Percentiles rank a stretch among this genome's conserved stretches.
Conservation (phyloP, 129 eudicot genomes). For the Mikania micrantha region DNA sequence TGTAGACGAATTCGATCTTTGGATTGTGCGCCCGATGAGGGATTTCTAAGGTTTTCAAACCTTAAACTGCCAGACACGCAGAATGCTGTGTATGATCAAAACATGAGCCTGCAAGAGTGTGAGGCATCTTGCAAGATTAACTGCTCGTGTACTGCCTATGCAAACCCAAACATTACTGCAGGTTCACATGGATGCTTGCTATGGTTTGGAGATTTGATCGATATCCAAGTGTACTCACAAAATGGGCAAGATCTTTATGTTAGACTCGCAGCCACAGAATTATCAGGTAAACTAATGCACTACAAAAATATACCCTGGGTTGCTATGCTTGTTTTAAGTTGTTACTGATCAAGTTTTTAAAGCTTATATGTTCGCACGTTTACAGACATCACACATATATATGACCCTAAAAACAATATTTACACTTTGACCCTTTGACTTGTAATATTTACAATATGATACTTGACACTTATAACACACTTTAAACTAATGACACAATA, state of each 20-base stretch:
- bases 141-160: conserved; percentile 28
- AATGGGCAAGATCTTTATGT: conserved; percentile 29
- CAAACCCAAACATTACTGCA: conserved; percentile 20
- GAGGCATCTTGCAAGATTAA: conserved; percentile 23
- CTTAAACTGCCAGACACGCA: conserved; percentile 28
- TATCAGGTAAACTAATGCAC: conserved; percentile 4
- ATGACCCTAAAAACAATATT: too few species aligned
- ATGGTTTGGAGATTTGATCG: conserved; percentile 26
- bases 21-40: conserved; percentile 25
- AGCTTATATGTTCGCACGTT: too few species aligned
- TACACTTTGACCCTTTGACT: too few species aligned
- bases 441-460: too few species aligned
- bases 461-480: too few species aligned
- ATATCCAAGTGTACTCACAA: conserved; percentile 8
- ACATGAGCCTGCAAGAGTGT: conserved; percentile 16
- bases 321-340: too few species aligned
- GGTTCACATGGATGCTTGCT: conserved; percentile 45
- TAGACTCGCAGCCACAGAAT: conserved; percentile 24
- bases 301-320: too few species aligned
- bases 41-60: conserved; percentile 15
- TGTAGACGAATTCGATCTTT: conserved; percentile 13
- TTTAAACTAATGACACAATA: too few species aligned
- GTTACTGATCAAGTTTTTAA: too few species aligned
- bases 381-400: too few species aligned
- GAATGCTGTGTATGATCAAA: neutral